Conservation (phyloP, 225 moss, liverwort and hornwort genomes). For the Rhytidiadelphus loreus region DNA sequence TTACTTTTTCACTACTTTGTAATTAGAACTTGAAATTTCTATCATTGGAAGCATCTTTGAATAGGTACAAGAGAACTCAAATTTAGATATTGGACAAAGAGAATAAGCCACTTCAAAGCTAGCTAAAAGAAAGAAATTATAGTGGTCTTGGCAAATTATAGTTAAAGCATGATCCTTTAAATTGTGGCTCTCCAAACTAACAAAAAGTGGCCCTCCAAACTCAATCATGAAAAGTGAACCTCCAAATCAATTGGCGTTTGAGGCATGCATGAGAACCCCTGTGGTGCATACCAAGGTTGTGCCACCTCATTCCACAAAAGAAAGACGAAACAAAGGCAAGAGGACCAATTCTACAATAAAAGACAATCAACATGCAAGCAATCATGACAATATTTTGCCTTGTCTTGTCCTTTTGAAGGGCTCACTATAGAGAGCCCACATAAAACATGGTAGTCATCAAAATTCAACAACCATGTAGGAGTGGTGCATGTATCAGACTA, state of each 20-base stretch:
- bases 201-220: background rate
- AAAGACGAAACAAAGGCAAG: rapidly evolving
- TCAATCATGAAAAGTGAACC: no score
- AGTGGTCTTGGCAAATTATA: no score
- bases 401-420: background rate
- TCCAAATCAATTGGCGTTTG: background rate
- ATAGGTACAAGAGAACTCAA: background rate
- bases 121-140: no score
- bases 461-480: rapidly evolving
- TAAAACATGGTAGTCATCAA: background rate
- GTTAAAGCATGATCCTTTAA: background rate
- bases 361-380: background rate
- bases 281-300: rapidly evolving
- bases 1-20: background rate
- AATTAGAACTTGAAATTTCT: no score
- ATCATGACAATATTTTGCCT: background rate
- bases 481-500: no score
- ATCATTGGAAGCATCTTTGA: background rate
- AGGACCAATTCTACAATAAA: background rate
- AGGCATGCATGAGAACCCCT: background rate
- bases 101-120: background rate
- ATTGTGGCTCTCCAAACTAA: background rate
- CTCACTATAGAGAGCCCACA: background rate
- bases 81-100: background rate
- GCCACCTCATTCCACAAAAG: background rate